Conservation (phyloP, 805 yeast genomes). For the Candida patagonica region DNA sequence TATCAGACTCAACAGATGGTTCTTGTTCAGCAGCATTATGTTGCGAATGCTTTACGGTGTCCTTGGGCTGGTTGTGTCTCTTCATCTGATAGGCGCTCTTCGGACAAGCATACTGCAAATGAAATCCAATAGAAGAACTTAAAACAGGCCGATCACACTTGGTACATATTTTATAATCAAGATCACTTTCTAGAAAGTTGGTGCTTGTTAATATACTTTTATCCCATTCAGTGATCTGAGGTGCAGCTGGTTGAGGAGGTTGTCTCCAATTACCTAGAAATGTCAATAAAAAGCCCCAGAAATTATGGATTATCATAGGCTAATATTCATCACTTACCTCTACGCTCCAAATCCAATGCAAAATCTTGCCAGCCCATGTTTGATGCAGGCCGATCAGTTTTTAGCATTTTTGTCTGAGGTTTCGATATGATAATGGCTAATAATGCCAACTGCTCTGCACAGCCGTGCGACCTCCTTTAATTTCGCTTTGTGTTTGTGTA, state of each 20-base stretch:
- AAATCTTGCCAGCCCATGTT: constrained; percentile 11
- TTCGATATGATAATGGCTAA: no score
- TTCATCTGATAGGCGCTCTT: constrained; percentile 3
- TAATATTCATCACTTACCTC: neutral
- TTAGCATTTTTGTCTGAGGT: no score
- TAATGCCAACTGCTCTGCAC: no score
- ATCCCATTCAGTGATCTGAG: constrained; percentile 17
- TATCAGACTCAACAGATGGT: constrained; percentile 1
- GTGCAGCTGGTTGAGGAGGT: constrained; percentile 3
- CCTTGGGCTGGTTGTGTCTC: neutral
- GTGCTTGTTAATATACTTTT: constrained; percentile 18
- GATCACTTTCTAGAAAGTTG: constrained; percentile 20
- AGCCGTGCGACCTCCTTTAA: no score
- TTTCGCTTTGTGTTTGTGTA: no score
- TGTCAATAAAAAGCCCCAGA: neutral
- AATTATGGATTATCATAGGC: neutral
- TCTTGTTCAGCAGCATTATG: constrained; percentile 1
- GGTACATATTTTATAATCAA: constrained; percentile 22
- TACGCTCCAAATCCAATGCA: constrained; percentile 8
- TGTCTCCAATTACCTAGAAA: neutral
- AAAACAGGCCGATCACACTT: constrained; percentile 25
- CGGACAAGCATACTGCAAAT: constrained; percentile 7
- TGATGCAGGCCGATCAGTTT: neutral
- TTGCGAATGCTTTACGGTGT: neutral
- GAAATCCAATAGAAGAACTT: constrained; percentile 16